Base-by-base conservation (phyloP, 164 flowering plant species). In the Tetrastigma voinierianum region DNA sequence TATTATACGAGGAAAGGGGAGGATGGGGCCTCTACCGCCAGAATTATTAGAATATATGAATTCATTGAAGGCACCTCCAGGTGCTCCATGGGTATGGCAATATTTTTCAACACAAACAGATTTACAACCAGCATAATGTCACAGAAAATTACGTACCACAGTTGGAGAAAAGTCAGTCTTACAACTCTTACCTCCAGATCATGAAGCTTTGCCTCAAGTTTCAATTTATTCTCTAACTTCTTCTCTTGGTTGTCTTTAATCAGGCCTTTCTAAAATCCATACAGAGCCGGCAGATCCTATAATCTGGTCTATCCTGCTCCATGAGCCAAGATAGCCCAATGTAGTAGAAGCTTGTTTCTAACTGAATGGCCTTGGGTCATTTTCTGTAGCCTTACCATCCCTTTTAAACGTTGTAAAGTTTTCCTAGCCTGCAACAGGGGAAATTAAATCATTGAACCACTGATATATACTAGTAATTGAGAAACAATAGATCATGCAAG, bases 171-270 rank as follows among this genome's bases (percentile, higher is more conserved):
- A n/a, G n/a, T n/a, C n/a, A n/a, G n/a, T n/a, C n/a, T n/a, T n/a
- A n/a, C 23, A 18, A 15, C 14, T 40, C 76, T 24, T n/a, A n/a
- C n/a, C n/a, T n/a, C n/a, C n/a, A n/a, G n/a, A n/a, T n/a, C n/a
- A n/a, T n/a, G n/a, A n/a, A 91, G 95, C 88, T 90, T 90, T 15
- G 98, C 90, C 69, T 94, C 98, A 51, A 90, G 87, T 77, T 91
- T 93, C 59, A 80, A 65, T 73, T 89, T 90, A 76, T 83, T 87
- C 74, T 91, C 96, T 16, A 84, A 73, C 69, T 86, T 94, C 85
- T 87, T 94, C 72, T n/a, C n/a, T n/a, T n/a, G n/a, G n/a, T n/a
- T n/a, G n/a, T 88, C 93, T 51, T 70, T 82, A 12, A 81, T 66
- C 20, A 84, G 84, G 66, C 83, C 86, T 79, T 94, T 95, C 43